Base-by-base conservation (phyloP, 768 basidiomycete genomes). In the Gymnopilus junonius region DNA sequence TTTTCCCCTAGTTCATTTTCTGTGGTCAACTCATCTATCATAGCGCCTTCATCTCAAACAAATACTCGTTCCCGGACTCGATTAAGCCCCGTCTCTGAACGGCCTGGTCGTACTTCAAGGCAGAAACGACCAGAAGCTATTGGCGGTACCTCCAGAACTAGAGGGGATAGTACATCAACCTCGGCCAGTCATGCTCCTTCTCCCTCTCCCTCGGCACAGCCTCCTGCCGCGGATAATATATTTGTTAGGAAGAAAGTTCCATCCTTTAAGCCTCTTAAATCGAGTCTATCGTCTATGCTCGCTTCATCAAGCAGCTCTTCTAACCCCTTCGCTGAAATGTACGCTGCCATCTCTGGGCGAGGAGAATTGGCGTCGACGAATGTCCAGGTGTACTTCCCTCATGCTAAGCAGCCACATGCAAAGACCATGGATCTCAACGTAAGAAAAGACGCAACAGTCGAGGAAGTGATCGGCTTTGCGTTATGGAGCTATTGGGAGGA, bases 401-500 rank as follows among this genome's bases (percentile, higher is more conserved):
- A 90, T 64, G 92, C 92, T 15, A 77, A 72, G 5, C 79, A 85
- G 61, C 91, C 91, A 0, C 76, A 71, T 15, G 84, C 85, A 2
- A 85, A 87, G 55, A 78, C 86, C 21, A 86, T 96, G 83, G 77
- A 85, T 37, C 81, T 95, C 5, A 89, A 83, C 63, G 93, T 98
- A 11, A 79, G 94, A 59, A 89, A 88, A 65, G 97, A 98, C 66
- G 92, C 95, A 1, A 92, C 90, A 0, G 89, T 99, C 4, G 97
- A 99, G 72, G 97, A 99, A 74, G 94, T 97, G 5, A 92, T 98
- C 58, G 97, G 97, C 0, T 94, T 92, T 73, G 90, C 93, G 1
- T 73, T 99, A 48, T 97, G 88, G 89, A 90, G 76, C n/a, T 98
- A 95, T 69, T 96, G 93, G 90, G 96, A 98, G 71, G 89, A 93